Percentiles rank a stretch among this genome's conserved stretches.
These are phyloP conservation scores for Aspergillus bertholletiae DNA, from an alignment of 495 filamentous ascomycete genomes.

Conservation along the genomic window DNA sequence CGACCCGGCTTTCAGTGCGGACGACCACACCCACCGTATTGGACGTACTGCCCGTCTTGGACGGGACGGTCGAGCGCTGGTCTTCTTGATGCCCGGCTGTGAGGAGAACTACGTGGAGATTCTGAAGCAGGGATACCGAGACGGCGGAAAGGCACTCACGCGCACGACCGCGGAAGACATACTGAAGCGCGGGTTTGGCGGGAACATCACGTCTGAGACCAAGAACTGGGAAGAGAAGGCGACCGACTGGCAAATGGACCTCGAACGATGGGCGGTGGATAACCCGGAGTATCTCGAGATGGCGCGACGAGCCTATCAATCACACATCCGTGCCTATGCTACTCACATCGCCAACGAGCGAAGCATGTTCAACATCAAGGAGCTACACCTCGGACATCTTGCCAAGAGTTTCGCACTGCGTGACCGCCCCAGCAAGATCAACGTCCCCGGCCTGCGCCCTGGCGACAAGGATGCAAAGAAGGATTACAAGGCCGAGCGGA, in stretches of 20 bases:
- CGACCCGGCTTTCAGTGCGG: slow-evolving; percentile 84
- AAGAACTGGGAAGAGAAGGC: slow-evolving; percentile 65
- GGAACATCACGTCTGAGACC: slow-evolving; percentile 33
- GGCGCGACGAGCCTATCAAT: slow-evolving; percentile 79
- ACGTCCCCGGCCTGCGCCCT: slow-evolving; percentile 58
- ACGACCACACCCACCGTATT: slow-evolving; percentile 91
- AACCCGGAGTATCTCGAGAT: slow-evolving; percentile 61
- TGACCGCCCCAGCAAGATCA: slow-evolving; percentile 83
- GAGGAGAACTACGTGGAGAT: slow-evolving; percentile 88
- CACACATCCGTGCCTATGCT: slow-evolving; percentile 89
- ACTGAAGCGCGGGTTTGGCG: slow-evolving; percentile 57
- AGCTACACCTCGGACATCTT: slow-evolving; percentile 85
- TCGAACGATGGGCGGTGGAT: slow-evolving; percentile 68
- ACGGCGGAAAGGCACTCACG: slow-evolving; percentile 49
- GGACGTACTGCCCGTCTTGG: slow-evolving; percentile 93
- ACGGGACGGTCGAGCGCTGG: slow-evolving; percentile 76
- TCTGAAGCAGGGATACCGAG: slow-evolving; percentile 57
- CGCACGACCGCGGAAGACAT: slow-evolving; percentile 57
- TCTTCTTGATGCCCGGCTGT: slow-evolving; percentile 84
- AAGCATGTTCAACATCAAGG: slow-evolving; percentile 79
- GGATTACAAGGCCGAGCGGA: slow-evolving; percentile 43
- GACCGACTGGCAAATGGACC: slow-evolving; percentile 72
- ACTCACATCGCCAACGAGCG: slow-evolving; percentile 86
- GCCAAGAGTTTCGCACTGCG: slow-evolving; percentile 90
- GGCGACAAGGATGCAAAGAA: slow-evolving; percentile 43